A percentile compares a stretch with the other conserved stretches of the same genome.
Conservation (phyloP, 306 rosid genomes). For the Vigna nakashimae region DNA sequence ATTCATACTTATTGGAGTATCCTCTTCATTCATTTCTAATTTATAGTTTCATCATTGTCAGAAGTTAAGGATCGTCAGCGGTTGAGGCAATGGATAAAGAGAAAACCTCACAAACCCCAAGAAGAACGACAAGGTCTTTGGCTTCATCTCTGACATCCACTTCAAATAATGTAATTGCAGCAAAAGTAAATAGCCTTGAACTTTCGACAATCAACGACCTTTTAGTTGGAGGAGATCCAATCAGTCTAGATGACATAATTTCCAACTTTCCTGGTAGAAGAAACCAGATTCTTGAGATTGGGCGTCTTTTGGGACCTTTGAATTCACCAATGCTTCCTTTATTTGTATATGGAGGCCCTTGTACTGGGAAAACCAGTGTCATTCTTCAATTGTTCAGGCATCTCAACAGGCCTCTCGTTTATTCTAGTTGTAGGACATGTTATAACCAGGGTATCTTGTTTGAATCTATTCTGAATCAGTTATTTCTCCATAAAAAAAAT, state of each 20-base stretch:
- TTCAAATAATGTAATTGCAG: slow-evolving; percentile 49
- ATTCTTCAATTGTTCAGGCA: slow-evolving; percentile 70
- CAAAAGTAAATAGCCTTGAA: slow-evolving; percentile 47
- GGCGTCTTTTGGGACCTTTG: slow-evolving; percentile 71
- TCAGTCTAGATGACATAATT: slow-evolving; percentile 65
- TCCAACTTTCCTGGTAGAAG: slow-evolving; percentile 74
- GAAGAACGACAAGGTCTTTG: slow-evolving; percentile 76
- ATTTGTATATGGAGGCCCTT: slow-evolving; percentile 78
- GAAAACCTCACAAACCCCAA: slow-evolving; percentile 53
- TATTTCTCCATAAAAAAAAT: slow-evolving; percentile 74
- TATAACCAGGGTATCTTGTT: slow-evolving; percentile 78
- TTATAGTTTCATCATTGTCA: slow-evolving; percentile 26
- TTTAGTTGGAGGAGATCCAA: slow-evolving; percentile 72
- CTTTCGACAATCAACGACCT: slow-evolving; percentile 65
- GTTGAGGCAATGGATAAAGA: slow-evolving; percentile 61
- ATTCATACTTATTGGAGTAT: slow-evolving; percentile 8
- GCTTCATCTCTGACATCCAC: slow-evolving; percentile 50
- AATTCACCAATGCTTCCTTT: slow-evolving; percentile 85
- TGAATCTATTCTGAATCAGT: slow-evolving; percentile 79
- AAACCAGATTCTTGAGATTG: slow-evolving; percentile 70
- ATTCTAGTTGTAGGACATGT: slow-evolving; percentile 86
- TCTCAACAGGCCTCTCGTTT: slow-evolving; percentile 82
- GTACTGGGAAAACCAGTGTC: slow-evolving; percentile 85
- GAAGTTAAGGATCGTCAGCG: slow-evolving; percentile 9
- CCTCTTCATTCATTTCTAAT: slow-evolving; percentile 22